These are phyloP conservation scores for Cyberlindnera saturnus DNA, from an alignment of 805 yeast genomes.

Conservation along the genomic window DNA sequence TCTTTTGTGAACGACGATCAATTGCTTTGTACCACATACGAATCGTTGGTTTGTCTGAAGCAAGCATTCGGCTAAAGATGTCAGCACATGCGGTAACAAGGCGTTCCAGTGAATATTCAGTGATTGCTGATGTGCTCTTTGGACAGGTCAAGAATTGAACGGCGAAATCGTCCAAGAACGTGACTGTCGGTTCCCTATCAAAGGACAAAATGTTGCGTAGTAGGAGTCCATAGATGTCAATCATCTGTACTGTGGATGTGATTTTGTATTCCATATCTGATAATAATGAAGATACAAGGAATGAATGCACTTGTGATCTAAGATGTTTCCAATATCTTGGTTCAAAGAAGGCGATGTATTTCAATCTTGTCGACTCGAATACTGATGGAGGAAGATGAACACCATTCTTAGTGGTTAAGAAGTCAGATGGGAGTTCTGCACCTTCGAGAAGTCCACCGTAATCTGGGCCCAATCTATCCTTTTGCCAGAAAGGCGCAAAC, in stretches of 20 bases:
- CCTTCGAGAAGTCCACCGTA: slow-evolving; percentile 17
- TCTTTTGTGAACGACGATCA: slow-evolving; percentile 11
- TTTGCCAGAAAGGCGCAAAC: slow-evolving; percentile 21
- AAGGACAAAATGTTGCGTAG: slow-evolving; percentile 43
- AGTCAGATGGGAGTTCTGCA: slow-evolving; percentile 8
- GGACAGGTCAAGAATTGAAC: slow-evolving; percentile 91
- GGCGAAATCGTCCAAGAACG: slow-evolving; percentile 65
- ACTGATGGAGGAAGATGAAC: slow-evolving; percentile 4
- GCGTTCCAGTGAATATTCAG: slow-evolving; percentile 20
- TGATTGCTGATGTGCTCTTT: slow-evolving; percentile 53
- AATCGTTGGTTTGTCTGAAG: slow-evolving; percentile 21
- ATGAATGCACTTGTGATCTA: slow-evolving; percentile 41
- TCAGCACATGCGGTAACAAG: slow-evolving; percentile 5
- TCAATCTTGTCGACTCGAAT: slow-evolving; percentile 41
- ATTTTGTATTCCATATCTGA: slow-evolving; percentile 43
- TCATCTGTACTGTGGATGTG: slow-evolving; percentile 44
- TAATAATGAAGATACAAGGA: slow-evolving; percentile 51
- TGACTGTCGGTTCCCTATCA: slow-evolving; percentile 87
- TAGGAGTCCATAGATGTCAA: slow-evolving; percentile 47
- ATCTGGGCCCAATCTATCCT: background rate
- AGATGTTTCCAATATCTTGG: slow-evolving; percentile 48
- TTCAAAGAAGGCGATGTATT: slow-evolving; percentile 52
- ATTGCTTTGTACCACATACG: slow-evolving; percentile 1
- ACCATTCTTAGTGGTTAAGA: background rate
- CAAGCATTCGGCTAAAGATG: slow-evolving; percentile 3